Evolutionary conservation across 371 early-diverging fungal genomes (phyloP).

Genomic region (Apophysomyces variabilis): DNA sequence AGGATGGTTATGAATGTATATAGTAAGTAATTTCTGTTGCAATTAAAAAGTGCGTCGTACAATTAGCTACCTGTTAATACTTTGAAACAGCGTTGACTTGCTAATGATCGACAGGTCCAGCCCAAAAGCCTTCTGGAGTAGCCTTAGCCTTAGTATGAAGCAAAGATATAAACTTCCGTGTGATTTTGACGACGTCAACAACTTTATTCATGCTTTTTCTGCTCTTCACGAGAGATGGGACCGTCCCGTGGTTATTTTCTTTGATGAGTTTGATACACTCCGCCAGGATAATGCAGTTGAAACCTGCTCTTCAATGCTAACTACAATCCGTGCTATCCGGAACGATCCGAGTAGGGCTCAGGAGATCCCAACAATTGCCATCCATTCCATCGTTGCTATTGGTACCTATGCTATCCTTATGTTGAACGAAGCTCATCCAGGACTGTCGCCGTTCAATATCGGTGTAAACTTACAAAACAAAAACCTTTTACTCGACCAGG

Average conservation of each 20-base stretch:
- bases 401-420: constrained; percentile 22
- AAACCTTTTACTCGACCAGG: constrained; percentile 18
- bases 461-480: constrained; percentile 20
- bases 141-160: not conserved
- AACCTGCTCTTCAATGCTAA: constrained; percentile 13
- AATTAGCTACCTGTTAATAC: not conserved
- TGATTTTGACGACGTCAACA: not conserved
- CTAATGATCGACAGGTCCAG: not conserved
- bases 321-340: constrained; percentile 6
- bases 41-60: not conserved
- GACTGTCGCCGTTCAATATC: constrained; percentile 21
- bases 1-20: constrained; percentile 14
- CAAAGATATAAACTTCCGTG: not conserved
- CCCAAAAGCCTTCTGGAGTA: not conserved
- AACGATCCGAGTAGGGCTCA: not conserved
- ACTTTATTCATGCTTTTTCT: constrained; percentile 1
- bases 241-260: constrained; percentile 22
- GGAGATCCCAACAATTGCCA: not conserved
- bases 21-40: not conserved
- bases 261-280: constrained; percentile 24
- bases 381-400: constrained; percentile 21
- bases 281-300: constrained; percentile 10
- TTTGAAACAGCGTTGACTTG: constrained; percentile 5
- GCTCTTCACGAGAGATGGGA: not conserved
- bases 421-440: constrained; percentile 15